Base-by-base conservation (phyloP, 139 green algal species). In the Dunaliella primolecta region DNA sequence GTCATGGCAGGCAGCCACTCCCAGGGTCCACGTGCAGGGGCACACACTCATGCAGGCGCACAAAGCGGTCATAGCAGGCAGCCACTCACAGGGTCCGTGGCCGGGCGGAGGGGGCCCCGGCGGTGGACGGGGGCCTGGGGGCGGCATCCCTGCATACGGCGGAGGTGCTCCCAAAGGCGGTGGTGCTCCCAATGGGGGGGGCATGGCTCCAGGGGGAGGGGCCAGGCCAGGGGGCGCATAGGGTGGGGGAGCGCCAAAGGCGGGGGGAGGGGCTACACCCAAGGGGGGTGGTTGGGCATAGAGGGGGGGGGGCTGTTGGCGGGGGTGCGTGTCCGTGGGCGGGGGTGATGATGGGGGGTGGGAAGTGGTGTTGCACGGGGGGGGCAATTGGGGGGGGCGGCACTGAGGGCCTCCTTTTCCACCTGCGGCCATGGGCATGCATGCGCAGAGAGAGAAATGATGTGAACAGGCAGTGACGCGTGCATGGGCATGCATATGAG, bases 181-280 rank as follows among this genome's bases (percentile, higher is more conserved):
- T 25, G 46, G 46, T 64, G 46, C 46, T 64, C 46, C 46, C 15
- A 64, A 64, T 7, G 46, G 46, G 15, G 34, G 77, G 3, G 77
- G 77, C 36, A 11, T 33, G 1, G 34, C 23, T 2, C 34, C 20
- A 34, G 34, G 34, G 36, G 77, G 55, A 57, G 78, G 84, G 23
- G 70, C 81, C 34, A 72, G 72, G 27, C 36, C 64, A 33, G 81
- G 81, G 1, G 84, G 84, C 32, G 80, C 72, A 38, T 84, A 87
- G 64, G 84, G 56, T 57, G 84, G 84, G 29, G 84, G 46, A 15
- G 46, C 46, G 15, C 46, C 46, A 64, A 64, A 64, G 7, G 46
- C 46, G 46, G 46, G 46, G 46, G 7, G 46, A 64, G 46, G 84
- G 23, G 80, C 78, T 36, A 78, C 82, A 71, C 84, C 80, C 46